Evolutionary conservation across 768 basidiomycete species (phyloP), one percentile per base, ranked within the genome.

Genomic region (Dictyophora rubrovolvata): DNA sequence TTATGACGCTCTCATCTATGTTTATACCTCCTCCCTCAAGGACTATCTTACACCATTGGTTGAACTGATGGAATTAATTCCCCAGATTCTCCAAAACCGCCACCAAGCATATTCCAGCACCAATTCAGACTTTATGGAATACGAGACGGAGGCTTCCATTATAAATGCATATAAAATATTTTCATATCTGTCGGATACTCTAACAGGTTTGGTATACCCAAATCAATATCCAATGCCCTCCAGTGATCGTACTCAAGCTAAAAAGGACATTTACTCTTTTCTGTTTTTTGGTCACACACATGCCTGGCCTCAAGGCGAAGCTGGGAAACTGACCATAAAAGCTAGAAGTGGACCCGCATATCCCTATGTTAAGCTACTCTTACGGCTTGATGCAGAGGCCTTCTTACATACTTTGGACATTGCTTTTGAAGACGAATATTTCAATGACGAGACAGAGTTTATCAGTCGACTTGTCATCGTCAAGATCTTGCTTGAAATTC

Each of bases 371-470:
- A 84, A 88, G 7, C 76, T 90, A 12, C 74, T 98, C 1, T 78
- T 98, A 7, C 82, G 78, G 7, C 95, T 94, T 67, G 93, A 98
- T 67, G 80, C 95, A 10, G 96, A 99, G 70, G 89, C 92, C 0
- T 89, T 94, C 68, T 82, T 99, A 10, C 93, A 99, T 68, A 84
- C 89, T 1, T 76, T 99, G 61, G 96, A 99, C 70, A 84, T 93
- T 60, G 93, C 90, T 0, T 95, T 98, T 64, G 96, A 99, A 69
- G 93, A 97, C 64, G 70, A 85, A 1, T 95, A 87, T 72, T 80
- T 97, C 34, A 93, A 94, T 68, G 88, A 90, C 58, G 80, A 86
- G 48, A 74, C 79, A 4, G 77, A 76, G 53, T 73, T 75, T 23
- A 77, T 87, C 55, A 88, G 78, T 63, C 87, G 95, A 36, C 83